phyloP scores from a whole-genome alignment of 345 rosid genomes.

The Lumnitzera racemosa region DNA sequence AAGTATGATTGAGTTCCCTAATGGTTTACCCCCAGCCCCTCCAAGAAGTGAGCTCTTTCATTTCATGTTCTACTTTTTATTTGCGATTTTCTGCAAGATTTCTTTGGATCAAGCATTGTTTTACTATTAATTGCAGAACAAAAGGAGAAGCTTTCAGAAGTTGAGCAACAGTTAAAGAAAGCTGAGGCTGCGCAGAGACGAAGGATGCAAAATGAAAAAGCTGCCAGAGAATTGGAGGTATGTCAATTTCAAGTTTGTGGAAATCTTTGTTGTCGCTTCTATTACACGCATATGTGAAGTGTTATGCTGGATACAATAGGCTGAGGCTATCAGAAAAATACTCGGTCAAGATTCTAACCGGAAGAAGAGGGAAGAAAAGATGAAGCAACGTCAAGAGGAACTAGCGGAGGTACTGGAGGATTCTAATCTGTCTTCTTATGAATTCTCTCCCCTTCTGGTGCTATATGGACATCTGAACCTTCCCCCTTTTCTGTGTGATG shows the following conservation, averaged over 20 bases:
- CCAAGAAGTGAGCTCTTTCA: constrained; percentile 60
- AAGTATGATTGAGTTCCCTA: constrained; percentile 61
- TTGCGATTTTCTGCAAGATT: neutral
- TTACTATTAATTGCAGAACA: constrained; percentile 37
- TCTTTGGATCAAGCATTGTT: constrained; percentile 4
- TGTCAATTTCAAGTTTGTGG: constrained; percentile 7
- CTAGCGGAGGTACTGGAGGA: constrained; percentile 56
- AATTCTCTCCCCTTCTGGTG: neutral
- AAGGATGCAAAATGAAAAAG: constrained; percentile 83
- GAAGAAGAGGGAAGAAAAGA: constrained; percentile 84
- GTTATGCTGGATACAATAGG: constrained; percentile 31
- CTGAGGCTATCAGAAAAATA: constrained; percentile 86
- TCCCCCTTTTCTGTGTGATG: constrained; percentile 1
- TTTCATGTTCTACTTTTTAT: neutral
- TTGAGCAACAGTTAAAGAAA: constrained; percentile 85
- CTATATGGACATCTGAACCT: neutral
- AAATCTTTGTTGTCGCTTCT: neutral
- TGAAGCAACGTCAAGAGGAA: constrained; percentile 74
- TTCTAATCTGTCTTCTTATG: neutral
- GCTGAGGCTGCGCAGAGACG: constrained; percentile 92
- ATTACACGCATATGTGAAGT: neutral
- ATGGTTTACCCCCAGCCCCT: constrained; percentile 94
- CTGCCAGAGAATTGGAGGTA: constrained; percentile 84
- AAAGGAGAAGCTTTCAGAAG: constrained; percentile 78
- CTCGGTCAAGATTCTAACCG: constrained; percentile 90